Evolutionary conservation across 2,329 filamentous ascomycete species (phyloP), one percentile per base, ranked within the genome.

Genomic region (Pseudocercospora fuligena): DNA sequence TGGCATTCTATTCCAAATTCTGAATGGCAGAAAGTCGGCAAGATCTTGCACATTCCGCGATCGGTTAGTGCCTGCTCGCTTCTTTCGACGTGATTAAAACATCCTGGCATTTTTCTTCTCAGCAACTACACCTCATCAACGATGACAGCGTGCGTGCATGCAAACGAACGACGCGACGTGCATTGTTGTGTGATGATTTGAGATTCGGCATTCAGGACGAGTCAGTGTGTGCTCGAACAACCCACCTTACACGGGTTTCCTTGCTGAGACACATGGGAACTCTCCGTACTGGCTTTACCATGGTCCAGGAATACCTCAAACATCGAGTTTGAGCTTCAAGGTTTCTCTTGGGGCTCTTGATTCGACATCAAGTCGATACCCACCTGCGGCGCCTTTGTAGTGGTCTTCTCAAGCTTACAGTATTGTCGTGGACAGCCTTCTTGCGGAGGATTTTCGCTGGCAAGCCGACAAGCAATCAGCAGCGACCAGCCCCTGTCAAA

Each of bases 181-280:
- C 40, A 43, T 5, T 43, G 40, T 19, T 19, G 40, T 43, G 40
- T 43, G 40, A 43, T 43, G 40, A 43, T 43, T 43, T 43, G 40
- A 43, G 40, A 43, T 43, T 43, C 40, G 40, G 40, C 40, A 19
- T n/a, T 19, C 16, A 16, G 16, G 40, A 40, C 56, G 56, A 58
- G 56, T 58, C 56, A 58, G 31, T 40, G 16, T 27, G 27, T 56
- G 12, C 27, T 65, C 33, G 33, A 56, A 21, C 14, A 31, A 43
- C 12, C 46, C 19, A 25, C 31, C 25, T 16, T 23, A 43, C 59
- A 29, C 36, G 64, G 64, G 29, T n/a, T 46, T 29, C 49, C 64
- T 53, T 60, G 64, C 64, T 60, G 60, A 56, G 46, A 63, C 64
- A 63, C 60, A 63, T 63, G 53, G 59, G 29, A 61, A 61, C 21